Percentiles rank a stretch among this genome's conserved stretches.
Conservation (phyloP, 331 rosid genomes). For the Phaseolus coccineus region DNA sequence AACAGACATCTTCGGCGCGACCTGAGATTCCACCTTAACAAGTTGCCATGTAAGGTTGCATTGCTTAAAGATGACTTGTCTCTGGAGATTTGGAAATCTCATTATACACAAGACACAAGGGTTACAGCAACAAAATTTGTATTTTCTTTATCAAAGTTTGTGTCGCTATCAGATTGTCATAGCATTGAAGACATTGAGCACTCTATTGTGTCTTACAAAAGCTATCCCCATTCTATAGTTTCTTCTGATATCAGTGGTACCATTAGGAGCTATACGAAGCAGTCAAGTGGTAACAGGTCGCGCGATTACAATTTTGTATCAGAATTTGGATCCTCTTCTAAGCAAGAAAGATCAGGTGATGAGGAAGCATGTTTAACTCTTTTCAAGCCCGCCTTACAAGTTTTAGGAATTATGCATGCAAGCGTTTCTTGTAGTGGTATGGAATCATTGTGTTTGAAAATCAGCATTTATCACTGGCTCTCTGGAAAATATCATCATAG, state of each 20-base stretch:
- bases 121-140: slow-evolving; percentile 52
- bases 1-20: slow-evolving; percentile 73
- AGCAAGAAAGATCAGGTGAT: slow-evolving; percentile 65
- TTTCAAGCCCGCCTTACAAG: not conserved
- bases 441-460: not conserved
- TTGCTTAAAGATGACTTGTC: slow-evolving; percentile 61
- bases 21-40: slow-evolving; percentile 59
- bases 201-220: slow-evolving; percentile 47
- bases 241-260: slow-evolving; percentile 49
- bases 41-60: slow-evolving; percentile 73
- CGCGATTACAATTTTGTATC: slow-evolving; percentile 43
- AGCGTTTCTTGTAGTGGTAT: not conserved
- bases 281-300: slow-evolving; percentile 47
- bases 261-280: slow-evolving; percentile 33
- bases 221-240: slow-evolving; percentile 42
- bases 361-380: not conserved
- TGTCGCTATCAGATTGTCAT: slow-evolving; percentile 48
- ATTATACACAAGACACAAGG: slow-evolving; percentile 43
- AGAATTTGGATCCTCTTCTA: slow-evolving; percentile 51
- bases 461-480: slow-evolving; percentile 21
- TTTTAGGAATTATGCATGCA: not conserved
- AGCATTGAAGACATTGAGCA: slow-evolving; percentile 49
- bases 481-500: not conserved
- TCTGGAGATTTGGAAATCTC: slow-evolving; percentile 54
- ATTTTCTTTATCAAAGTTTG: slow-evolving; percentile 61